Evolutionary conservation across 371 early-diverging fungal genomes (phyloP).

Genomic region (Gilbertella persicaria): DNA sequence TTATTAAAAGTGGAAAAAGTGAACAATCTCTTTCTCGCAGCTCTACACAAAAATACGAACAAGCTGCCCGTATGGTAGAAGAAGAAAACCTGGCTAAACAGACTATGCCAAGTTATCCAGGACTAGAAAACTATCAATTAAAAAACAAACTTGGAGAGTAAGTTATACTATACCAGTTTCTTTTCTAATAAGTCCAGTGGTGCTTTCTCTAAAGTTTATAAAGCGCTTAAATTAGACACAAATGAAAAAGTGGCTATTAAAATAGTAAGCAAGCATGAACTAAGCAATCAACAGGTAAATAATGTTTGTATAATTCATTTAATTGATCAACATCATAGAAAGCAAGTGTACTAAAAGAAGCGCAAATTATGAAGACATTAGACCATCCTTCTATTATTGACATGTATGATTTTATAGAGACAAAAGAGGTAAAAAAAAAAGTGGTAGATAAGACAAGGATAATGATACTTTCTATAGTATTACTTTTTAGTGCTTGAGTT

Average conservation of each 20-base stretch:
- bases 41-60: constrained; percentile 25
- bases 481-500: constrained; percentile 31
- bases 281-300: constrained; percentile 59
- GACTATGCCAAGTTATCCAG: constrained; percentile 56
- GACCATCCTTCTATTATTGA: constrained; percentile 80
- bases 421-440: constrained; percentile 66
- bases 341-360: constrained; percentile 84
- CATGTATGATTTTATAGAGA: constrained; percentile 69
- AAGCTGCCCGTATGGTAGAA: constrained; percentile 32
- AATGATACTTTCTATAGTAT: constrained; percentile 14
- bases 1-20: constrained; percentile 31
- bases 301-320: constrained; percentile 23
- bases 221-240: constrained; percentile 58
- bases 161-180: constrained; percentile 15
- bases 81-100: constrained; percentile 30
- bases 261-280: constrained; percentile 67
- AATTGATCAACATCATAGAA: constrained; percentile 45
- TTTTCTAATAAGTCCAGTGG: constrained; percentile 52
- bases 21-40: constrained; percentile 6
- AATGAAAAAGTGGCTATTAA: constrained; percentile 83
- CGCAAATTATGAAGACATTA: constrained; percentile 80
- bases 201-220: constrained; percentile 84
- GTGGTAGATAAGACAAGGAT: neutral
- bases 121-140: constrained; percentile 54
- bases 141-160: constrained; percentile 70